Evolutionary conservation across 225 moss, liverwort and hornwort species (phyloP).

Genomic region (Neckera pumila): DNA sequence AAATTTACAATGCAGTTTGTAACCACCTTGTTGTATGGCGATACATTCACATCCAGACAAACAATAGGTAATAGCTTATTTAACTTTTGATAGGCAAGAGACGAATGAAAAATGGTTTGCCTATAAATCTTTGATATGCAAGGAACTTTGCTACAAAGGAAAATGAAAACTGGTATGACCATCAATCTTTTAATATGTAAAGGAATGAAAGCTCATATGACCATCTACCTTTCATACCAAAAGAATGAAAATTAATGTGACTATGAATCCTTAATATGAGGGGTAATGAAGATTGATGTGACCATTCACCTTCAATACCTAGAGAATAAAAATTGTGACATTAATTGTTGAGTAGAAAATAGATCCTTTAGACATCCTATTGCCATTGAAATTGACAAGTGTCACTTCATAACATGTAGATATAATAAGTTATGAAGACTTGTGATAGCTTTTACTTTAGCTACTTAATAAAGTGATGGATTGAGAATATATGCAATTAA

Average conservation of each 20-base stretch:
- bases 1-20: not conserved
- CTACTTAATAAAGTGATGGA: not conserved
- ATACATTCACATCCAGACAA: not conserved
- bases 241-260: too few relatives aligned
- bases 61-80: not conserved
- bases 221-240: not conserved
- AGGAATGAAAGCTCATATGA: not conserved
- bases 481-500: not conserved
- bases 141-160: too few relatives aligned
- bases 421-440: not conserved
- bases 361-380: not conserved
- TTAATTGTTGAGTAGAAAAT: not conserved
- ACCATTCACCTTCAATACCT: rapidly evolving
- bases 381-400: not conserved
- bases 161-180: not conserved
- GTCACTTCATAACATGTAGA: too few relatives aligned
- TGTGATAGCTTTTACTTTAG: too few relatives aligned
- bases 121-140: not conserved
- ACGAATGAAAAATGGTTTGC: too few relatives aligned
- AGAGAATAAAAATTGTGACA: not conserved
- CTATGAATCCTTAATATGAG: not conserved
- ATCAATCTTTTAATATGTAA: not conserved
- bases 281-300: not conserved
- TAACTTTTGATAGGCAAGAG: not conserved
- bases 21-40: not conserved